Evolutionary conservation across 805 yeast species (phyloP), one percentile per base, ranked within the genome.

Genomic region (Jamesozyma piceae): DNA sequence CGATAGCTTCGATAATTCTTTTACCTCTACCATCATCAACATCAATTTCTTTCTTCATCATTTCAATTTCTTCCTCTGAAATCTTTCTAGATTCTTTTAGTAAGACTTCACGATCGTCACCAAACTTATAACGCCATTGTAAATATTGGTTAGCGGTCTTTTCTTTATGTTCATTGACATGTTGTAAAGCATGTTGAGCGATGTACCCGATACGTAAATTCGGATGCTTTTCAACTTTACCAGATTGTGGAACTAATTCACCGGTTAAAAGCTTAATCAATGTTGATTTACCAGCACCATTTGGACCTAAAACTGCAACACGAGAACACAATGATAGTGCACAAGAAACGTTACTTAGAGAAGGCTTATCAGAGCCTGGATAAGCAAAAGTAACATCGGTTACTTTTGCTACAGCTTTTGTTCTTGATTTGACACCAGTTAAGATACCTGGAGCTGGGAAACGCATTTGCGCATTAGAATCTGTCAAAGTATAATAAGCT

Each of bases 261-360:
- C 86, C 98, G 9, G 97, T 92, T 53, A 90, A 73, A 42, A 92
- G 72, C 66, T 90, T 90, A 67, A 92, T 90, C 58, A 92, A 74
- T 15, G 98, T 90, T 11, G 97, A 87, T 65, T 90, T 90, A 71
- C 98, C 98, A 41, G 98, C 98, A 74, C 98, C 98, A 64, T 90
- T 90, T 48, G 97, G 97, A 43, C 98, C 98, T 44, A 92, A 68
- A 56, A 92, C 80, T 37, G 97, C 97, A 49, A 90, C 95, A 69
- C 98, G 81, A 28, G 97, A 90, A n/a, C 95, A 85, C 51, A 90
- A 71, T 2, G 95, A 84, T 46, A 92, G 73, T n/a, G 95, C 83
- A 66, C 95, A 85, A 2, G 95, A 82, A 31, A 88, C 92, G 58
- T 84, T 59, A 26, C 64, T 60, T 55, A 90, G 71, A 2, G 95